Percentiles rank a stretch among this genome's conserved stretches.
Conservation (phyloP, 179 eudicot genomes). For the Beta lomatogona region DNA sequence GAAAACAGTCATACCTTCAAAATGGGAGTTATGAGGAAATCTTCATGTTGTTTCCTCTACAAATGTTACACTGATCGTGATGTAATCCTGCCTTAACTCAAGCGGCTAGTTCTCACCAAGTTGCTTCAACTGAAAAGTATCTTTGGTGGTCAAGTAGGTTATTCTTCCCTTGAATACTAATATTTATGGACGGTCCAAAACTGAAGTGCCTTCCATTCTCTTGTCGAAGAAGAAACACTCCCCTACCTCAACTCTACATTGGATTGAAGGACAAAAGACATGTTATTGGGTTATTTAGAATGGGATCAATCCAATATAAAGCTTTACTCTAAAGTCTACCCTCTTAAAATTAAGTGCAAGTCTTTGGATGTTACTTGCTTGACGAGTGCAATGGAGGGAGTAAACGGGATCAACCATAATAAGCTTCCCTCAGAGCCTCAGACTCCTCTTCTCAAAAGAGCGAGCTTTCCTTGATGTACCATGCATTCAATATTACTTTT, state of each 20-base stretch:
- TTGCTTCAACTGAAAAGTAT: conserved; percentile 12
- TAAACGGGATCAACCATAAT: no score
- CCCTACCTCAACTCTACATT: neutral
- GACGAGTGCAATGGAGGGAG: no score
- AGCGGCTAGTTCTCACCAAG: neutral
- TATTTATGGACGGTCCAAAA: neutral
- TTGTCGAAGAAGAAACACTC: neutral
- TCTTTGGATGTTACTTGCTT: no score
- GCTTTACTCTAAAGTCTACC: neutral
- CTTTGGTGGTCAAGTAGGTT: neutral
- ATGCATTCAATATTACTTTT: no score
- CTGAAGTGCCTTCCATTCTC: conserved; percentile 5
- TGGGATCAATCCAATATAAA: neutral
- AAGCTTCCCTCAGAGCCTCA: no score
- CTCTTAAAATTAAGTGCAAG: no score
- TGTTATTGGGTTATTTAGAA: neutral
- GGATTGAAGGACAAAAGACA: neutral
- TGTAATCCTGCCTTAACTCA: neutral
- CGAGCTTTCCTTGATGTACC: no score
- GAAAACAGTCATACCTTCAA: neutral
- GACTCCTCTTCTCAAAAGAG: no score
- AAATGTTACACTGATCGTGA: conserved; percentile 10
- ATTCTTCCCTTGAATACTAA: neutral
- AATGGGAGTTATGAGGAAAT: neutral
- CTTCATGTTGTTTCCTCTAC: conserved; percentile 2